These are phyloP conservation scores for Erigeron canadensis DNA, from an alignment of 129 eudicot species.

Conservation along the genomic window DNA sequence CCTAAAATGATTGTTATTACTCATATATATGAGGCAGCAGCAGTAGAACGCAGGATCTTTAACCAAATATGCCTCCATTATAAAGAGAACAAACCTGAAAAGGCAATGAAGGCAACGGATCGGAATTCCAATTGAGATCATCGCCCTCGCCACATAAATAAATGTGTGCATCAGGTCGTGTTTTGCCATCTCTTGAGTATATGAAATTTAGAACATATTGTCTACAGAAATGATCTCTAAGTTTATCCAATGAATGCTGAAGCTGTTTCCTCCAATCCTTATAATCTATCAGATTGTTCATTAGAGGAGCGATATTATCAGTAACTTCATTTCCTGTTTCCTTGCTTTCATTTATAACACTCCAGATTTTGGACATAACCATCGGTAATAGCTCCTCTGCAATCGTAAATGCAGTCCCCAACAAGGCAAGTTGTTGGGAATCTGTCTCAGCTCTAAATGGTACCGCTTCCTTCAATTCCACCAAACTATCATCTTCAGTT, in stretches of 20 bases:
- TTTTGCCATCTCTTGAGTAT: constrained; percentile 85
- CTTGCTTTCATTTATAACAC: constrained; percentile 59
- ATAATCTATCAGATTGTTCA: constrained; percentile 51
- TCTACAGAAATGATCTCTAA: constrained; percentile 83
- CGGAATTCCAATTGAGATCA: constrained; percentile 62
- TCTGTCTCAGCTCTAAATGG: constrained; percentile 95
- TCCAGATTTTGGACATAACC: constrained; percentile 77
- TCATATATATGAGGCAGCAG: background rate
- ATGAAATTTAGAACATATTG: constrained; percentile 84
- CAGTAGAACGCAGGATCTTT: background rate
- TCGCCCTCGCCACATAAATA: constrained; percentile 64
- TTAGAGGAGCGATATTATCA: constrained; percentile 41
- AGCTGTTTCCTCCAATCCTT: constrained; percentile 95
- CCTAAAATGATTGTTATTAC: background rate
- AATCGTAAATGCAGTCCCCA: constrained; percentile 86
- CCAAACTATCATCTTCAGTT: constrained; percentile 76
- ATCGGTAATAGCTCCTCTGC: constrained; percentile 90
- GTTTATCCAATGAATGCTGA: constrained; percentile 88
- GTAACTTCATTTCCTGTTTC: constrained; percentile 48
- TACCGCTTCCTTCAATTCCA: constrained; percentile 69
- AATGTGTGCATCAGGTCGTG: constrained; percentile 76
- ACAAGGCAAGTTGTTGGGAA: constrained; percentile 82
- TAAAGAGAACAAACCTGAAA: constrained; percentile 62
- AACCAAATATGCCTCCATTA: background rate
- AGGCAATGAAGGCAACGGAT: constrained; percentile 93